Percentiles rank a stretch among this genome's conserved stretches.
Evolutionary conservation across 148 eudicot genomes (phyloP).

Genomic region (Rhododendron molle): DNA sequence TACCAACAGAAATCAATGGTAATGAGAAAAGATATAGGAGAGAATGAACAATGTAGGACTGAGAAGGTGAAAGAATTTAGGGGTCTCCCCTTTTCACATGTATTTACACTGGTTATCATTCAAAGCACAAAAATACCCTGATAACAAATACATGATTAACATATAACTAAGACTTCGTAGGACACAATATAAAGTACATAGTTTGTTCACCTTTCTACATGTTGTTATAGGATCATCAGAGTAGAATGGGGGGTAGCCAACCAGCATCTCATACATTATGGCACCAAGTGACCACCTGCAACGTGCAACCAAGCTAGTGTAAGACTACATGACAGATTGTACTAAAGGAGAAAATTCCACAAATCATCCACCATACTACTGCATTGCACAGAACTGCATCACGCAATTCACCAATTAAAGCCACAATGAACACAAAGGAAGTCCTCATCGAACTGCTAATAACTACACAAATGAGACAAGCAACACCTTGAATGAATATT

Average conservation of each 20-base stretch:
- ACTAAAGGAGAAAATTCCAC: background rate
- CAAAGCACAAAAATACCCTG: background rate
- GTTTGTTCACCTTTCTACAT: slow-evolving; percentile 51
- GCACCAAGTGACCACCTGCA: slow-evolving; percentile 85
- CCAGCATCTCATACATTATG: slow-evolving; percentile 79
- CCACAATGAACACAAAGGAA: background rate
- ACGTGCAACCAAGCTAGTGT: slow-evolving; percentile 18
- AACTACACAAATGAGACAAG: background rate
- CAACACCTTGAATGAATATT: background rate
- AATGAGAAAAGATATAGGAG: background rate
- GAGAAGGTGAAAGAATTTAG: background rate
- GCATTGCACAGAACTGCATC: background rate
- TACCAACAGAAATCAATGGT: background rate
- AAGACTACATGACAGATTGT: background rate
- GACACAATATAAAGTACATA: background rate
- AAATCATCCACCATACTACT: background rate
- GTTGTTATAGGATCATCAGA: slow-evolving; percentile 66
- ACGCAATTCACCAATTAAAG: background rate
- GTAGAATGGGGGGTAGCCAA: slow-evolving; percentile 78
- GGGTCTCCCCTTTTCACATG: background rate
- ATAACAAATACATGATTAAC: background rate
- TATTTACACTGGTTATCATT: background rate
- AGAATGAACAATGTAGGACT: background rate
- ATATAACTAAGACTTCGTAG: background rate
- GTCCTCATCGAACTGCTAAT: background rate